Evolutionary conservation across 495 filamentous ascomycete species (phyloP).

Genomic region (Clavariopsis aquatica): DNA sequence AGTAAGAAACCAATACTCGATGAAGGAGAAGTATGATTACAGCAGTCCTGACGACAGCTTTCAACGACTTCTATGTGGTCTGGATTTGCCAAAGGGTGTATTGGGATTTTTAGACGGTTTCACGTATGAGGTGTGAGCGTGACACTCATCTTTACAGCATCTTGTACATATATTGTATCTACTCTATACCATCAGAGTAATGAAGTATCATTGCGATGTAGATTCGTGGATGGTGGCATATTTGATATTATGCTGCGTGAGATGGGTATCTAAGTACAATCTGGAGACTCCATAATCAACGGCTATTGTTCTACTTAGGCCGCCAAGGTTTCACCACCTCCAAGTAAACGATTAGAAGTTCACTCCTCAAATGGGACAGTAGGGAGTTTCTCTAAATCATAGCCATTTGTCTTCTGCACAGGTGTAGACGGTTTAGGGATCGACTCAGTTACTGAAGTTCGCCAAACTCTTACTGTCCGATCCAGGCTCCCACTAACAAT

Average conservation of each 20-base stretch:
- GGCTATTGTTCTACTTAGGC: background rate
- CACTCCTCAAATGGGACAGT: constrained; percentile 2
- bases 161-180: constrained; percentile 27
- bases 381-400: constrained; percentile 2
- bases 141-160: background rate
- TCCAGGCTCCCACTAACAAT: constrained; percentile 62
- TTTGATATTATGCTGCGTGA: background rate
- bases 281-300: background rate
- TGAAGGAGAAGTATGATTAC: background rate
- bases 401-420: constrained; percentile 2
- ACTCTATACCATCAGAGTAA: constrained; percentile 2
- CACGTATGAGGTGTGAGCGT: background rate
- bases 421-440: background rate
- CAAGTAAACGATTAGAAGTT: no score
- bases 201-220: background rate
- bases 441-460: constrained; percentile 38
- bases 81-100: background rate
- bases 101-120: background rate
- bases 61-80: constrained; percentile 1
- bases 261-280: constrained; percentile 6
- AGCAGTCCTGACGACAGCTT: background rate
- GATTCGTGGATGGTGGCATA: no score
- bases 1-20: constrained; percentile 56
- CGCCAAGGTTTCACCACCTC: no score
- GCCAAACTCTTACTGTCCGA: constrained; percentile 65